Percentiles rank a stretch among this genome's conserved stretches.
Conservation (phyloP, 768 basidiomycete species). For the Pisolithus orientalis region DNA sequence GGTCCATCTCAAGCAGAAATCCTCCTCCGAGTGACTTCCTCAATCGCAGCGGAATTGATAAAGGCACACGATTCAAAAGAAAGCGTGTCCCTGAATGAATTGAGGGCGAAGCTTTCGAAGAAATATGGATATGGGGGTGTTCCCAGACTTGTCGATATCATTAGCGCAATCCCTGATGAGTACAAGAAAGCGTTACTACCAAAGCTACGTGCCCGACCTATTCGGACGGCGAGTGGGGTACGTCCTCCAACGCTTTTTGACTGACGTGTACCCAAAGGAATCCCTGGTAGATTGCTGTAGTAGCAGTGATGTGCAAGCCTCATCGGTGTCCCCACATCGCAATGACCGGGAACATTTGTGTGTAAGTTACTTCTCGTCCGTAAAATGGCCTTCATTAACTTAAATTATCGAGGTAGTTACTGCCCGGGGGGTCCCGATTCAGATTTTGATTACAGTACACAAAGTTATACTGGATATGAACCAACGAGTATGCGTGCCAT, state of each 20-base stretch:
- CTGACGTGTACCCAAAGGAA: not conserved
- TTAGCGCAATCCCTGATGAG: conserved; percentile 96
- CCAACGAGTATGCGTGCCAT: conserved; percentile 99
- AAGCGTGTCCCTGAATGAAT: conserved; percentile 79
- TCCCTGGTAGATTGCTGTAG: conserved; percentile 81
- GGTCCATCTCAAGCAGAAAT: conserved; percentile 88
- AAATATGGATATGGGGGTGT: conserved; percentile 83
- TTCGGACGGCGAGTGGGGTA: conserved; percentile 94
- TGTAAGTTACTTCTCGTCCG: conserved; percentile 44
- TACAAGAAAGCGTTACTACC: conserved; percentile 90
- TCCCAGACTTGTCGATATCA: conserved; percentile 93
- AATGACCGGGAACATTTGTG: conserved; percentile 99
- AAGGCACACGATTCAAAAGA: conserved; percentile 74
- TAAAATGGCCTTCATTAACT: not conserved
- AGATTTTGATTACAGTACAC: conserved; percentile 99
- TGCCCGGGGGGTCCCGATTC: conserved; percentile 99
- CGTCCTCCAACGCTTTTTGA: conserved; percentile 21
- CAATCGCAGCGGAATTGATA: conserved; percentile 92
- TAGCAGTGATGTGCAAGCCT: conserved; percentile 99
- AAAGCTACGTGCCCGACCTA: conserved; percentile 87
- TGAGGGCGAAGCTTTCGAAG: conserved; percentile 86
- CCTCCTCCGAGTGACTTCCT: conserved; percentile 85
- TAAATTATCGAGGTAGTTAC: conserved; percentile 46
- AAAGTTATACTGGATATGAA: conserved; percentile 91
- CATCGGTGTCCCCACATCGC: conserved; percentile 99